Conservation (phyloP, 2,329 filamentous ascomycete species). For the Venturiaceae sp. region DNA sequence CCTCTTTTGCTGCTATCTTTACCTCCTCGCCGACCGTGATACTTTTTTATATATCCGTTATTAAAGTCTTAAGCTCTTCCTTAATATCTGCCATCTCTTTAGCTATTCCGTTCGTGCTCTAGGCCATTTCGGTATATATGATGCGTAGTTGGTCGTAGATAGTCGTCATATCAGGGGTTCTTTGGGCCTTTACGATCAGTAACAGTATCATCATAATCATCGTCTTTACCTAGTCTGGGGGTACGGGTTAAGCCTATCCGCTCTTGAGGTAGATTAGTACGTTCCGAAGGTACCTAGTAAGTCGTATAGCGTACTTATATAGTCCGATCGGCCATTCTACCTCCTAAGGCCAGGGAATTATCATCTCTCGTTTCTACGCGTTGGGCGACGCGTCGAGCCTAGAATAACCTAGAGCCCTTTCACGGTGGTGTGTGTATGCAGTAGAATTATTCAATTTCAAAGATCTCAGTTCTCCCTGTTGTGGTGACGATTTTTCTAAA, state of each 20-base stretch:
- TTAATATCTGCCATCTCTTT: no score
- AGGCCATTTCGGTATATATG: constrained; percentile 11
- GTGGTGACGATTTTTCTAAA: no score
- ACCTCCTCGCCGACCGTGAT: no score
- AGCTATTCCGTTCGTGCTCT: neutral
- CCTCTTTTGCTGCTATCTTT: constrained; percentile 13
- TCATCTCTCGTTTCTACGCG: no score
- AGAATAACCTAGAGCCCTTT: constrained; percentile 5
- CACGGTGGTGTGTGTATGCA: constrained; percentile 6
- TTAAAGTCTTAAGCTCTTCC: no score
- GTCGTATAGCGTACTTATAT: no score
- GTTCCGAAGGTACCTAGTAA: no score
- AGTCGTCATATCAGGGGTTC: constrained; percentile 12
- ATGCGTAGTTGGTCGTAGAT: constrained; percentile 12
- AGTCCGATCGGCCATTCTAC: no score
- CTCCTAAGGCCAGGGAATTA: no score
- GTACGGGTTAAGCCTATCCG: no score
- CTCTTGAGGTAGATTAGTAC: no score
- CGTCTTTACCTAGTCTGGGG: constrained; percentile 6
- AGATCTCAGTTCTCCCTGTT: constrained; percentile 13
- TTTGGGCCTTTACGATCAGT: constrained; percentile 13
- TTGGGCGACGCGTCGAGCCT: neutral
- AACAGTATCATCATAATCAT: constrained; percentile 10
- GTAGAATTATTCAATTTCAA: constrained; percentile 12
- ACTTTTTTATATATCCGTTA: no score